Percentiles rank a stretch among this genome's conserved stretches.
These are phyloP conservation scores for Teratosphaeria destructans DNA, from an alignment of 2,329 filamentous ascomycete genomes.

Conservation along the genomic window DNA sequence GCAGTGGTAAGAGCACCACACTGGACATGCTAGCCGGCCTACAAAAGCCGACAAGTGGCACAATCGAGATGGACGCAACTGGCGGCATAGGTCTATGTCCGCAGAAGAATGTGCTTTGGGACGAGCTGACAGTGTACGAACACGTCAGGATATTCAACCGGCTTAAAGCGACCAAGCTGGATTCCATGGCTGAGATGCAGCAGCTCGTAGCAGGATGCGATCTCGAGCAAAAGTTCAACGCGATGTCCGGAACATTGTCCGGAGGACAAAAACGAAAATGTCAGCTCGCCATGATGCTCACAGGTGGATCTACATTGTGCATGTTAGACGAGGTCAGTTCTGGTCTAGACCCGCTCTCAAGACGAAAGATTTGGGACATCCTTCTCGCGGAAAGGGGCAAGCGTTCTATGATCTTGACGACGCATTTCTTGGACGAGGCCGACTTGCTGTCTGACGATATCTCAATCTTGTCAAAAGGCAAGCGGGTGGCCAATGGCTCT, in stretches of 20 bases:
- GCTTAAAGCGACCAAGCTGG: conserved; percentile 60
- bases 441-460: conserved; percentile 84
- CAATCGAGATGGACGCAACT: conserved; percentile 65
- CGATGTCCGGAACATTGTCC: conserved; percentile 66
- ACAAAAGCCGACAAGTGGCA: conserved; percentile 63
- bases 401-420: conserved; percentile 78
- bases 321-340: conserved; percentile 87
- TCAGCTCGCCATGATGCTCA: conserved; percentile 91
- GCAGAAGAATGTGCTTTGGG: conserved; percentile 91
- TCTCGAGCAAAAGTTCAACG: conserved; percentile 61
- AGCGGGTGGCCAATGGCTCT: conserved; percentile 69
- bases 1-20: conserved; percentile 82
- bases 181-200: conserved; percentile 48
- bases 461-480: conserved; percentile 75
- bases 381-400: conserved; percentile 71
- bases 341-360: conserved; percentile 74
- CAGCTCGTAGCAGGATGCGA: conserved; percentile 62
- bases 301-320: conserved; percentile 76
- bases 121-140: conserved; percentile 74
- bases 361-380: conserved; percentile 91
- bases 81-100: conserved; percentile 79
- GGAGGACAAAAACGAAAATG: conserved; percentile 89
- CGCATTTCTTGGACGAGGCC: conserved; percentile 88
- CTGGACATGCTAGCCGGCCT: conserved; percentile 79
- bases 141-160: conserved; percentile 76